Evolutionary conservation across 352 stramenopile genomes (phyloP), one percentile per base, ranked within the genome.

Genomic region (Pythium rhizo-oryzae): DNA sequence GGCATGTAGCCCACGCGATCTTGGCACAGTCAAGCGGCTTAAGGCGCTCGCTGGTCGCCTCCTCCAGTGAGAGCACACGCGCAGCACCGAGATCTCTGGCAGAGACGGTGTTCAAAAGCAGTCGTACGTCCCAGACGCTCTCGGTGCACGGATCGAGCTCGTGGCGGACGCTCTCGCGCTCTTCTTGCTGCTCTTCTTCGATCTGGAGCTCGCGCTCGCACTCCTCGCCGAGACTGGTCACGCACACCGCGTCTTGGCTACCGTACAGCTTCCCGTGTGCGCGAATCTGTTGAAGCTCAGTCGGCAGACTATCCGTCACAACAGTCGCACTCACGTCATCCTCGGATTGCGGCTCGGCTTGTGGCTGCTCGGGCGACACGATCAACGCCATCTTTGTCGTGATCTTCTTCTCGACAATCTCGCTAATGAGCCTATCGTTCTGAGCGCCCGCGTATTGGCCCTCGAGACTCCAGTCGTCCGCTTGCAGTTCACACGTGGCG

Each of bases 121-220:
- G 3, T 3, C 2, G 6, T 15, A 70, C 79, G 18, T 74, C 47
- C 77, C 73, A 85, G 0, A 2, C 2, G 1, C 43, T 46, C 39
- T 91, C 79, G 18, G 44, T 59, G 11, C 30, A 47, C 0, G 82
- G 71, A 6, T 24, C 13, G 12, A 69, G 59, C 18, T 43, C 23
- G 6, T 33, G 18, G 6, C 24, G 50, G 55, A 25, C 52, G 74
- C 35, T 0, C 67, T 33, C 52, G 78, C 70, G 1, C 49, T 23
- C 30, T 78, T 62, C 33, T 76, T 63, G 33, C 25, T 78, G 54
- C 44, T 85, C 78, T 23, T 85, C 69, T 59, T 89, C 72, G 9
- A 85, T 56, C 24, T 85, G 78, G 18, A 87, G 55, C 65, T 89
- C 79, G 18, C 76, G 77, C 68, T 89, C 81, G 19, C 78, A 89